Evolutionary conservation across 2,329 filamentous ascomycete species (phyloP).

Genomic region (Diaporthe longicolla): DNA sequence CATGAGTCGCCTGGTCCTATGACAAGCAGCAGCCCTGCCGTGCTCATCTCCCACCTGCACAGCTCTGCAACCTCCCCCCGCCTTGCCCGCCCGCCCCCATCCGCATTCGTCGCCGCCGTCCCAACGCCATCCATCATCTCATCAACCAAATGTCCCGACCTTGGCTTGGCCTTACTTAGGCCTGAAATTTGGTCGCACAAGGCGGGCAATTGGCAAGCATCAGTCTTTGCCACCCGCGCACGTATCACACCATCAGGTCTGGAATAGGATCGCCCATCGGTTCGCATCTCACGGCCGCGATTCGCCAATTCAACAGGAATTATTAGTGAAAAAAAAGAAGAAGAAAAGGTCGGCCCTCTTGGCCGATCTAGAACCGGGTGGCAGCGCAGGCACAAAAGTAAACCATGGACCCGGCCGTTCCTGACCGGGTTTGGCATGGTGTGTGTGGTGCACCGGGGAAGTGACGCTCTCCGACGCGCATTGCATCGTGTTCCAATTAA

Average conservation of each 20-base stretch:
- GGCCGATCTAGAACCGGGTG: neutral
- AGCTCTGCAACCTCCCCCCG: neutral
- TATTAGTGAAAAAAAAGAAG: too few relatives aligned
- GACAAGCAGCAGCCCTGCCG: conserved; percentile 21
- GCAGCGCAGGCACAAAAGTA: conserved; percentile 23
- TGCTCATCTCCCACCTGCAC: neutral
- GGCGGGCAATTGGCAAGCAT: conserved; percentile 3
- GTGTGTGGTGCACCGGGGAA: conserved; percentile 29
- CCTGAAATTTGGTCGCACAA: neutral
- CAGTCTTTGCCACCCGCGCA: neutral
- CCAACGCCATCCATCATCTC: neutral
- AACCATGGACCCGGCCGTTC: conserved; percentile 9
- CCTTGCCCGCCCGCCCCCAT: neutral
- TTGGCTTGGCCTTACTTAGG: neutral
- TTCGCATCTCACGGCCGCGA: conserved; percentile 13
- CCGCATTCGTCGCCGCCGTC: conserved; percentile 8
- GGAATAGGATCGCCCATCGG: conserved; percentile 10
- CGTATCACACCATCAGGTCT: neutral
- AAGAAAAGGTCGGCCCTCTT: neutral
- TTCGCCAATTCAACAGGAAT: conserved; percentile 34
- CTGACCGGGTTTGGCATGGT: conserved; percentile 27
- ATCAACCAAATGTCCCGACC: neutral
- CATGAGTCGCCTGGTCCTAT: conserved; percentile 34
- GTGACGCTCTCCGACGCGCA: conserved; percentile 33
- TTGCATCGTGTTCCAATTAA: conserved; percentile 41